A percentile compares a stretch with the other conserved stretches of the same genome.
Conservation (phyloP, 1,284 basidiomycete species). For the Tylopilus sp. region DNA sequence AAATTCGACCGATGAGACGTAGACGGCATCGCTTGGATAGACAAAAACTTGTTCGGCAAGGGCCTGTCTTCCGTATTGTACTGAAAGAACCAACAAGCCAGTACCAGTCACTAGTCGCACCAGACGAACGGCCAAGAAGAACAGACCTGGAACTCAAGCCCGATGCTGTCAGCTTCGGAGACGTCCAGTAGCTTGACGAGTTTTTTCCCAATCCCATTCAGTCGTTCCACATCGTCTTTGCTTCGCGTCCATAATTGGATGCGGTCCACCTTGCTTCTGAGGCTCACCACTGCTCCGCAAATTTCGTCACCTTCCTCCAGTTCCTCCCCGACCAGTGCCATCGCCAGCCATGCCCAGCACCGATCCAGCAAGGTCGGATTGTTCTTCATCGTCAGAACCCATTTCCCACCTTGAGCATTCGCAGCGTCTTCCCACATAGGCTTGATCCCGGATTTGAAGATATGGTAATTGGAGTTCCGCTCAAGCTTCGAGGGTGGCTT, state of each 20-base stretch:
- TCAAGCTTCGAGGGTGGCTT: slow-evolving; percentile 86
- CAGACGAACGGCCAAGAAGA: not conserved
- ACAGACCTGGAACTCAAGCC: slow-evolving; percentile 83
- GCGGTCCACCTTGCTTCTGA: slow-evolving; percentile 83
- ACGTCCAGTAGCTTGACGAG: slow-evolving; percentile 79
- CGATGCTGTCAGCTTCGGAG: slow-evolving; percentile 73
- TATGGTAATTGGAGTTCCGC: slow-evolving; percentile 87
- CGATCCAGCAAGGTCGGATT: slow-evolving; percentile 77
- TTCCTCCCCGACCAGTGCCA: slow-evolving; percentile 89
- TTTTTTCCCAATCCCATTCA: slow-evolving; percentile 81
- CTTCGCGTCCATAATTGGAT: slow-evolving; percentile 86
- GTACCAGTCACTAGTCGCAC: not conserved
- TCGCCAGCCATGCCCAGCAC: slow-evolving; percentile 87
- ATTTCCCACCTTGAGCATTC: slow-evolving; percentile 89
- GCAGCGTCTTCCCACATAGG: slow-evolving; percentile 97
- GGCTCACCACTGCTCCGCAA: slow-evolving; percentile 86
- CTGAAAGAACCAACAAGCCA: slow-evolving; percentile 34
- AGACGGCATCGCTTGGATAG: slow-evolving; percentile 66
- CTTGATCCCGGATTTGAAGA: slow-evolving; percentile 90
- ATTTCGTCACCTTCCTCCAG: slow-evolving; percentile 84
- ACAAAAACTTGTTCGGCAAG: slow-evolving; percentile 71
- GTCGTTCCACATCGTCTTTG: slow-evolving; percentile 77
- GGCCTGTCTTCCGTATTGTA: slow-evolving; percentile 81
- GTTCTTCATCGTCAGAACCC: slow-evolving; percentile 89
- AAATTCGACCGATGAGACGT: slow-evolving; percentile 65